phyloP scores from a whole-genome alignment of 2,329 filamentous ascomycete genomes.

The Microascus cirrosus region DNA sequence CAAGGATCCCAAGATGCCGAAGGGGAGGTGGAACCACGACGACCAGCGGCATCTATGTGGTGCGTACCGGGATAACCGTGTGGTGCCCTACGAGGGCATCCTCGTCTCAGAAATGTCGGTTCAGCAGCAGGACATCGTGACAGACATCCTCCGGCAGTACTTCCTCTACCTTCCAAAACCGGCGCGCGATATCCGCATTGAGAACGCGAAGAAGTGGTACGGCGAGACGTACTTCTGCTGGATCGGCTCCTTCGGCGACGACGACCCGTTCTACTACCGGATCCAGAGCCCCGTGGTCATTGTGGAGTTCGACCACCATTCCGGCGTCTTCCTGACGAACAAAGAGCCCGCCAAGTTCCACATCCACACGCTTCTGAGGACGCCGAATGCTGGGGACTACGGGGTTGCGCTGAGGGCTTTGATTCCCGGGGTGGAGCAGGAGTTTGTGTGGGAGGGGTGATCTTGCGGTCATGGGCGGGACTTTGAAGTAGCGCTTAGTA shows the following conservation, averaged over 20 bases:
- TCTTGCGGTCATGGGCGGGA: too few relatives aligned
- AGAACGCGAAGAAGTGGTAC: constrained; percentile 42
- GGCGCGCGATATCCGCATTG: constrained; percentile 42
- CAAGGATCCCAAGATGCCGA: constrained; percentile 54
- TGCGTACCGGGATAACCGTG: constrained; percentile 66
- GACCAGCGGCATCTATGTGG: constrained; percentile 71
- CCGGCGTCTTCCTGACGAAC: constrained; percentile 66
- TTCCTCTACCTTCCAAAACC: constrained; percentile 53
- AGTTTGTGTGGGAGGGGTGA: constrained; percentile 28
- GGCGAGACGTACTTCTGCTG: constrained; percentile 70
- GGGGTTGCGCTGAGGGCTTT: constrained; percentile 39
- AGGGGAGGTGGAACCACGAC: constrained; percentile 66
- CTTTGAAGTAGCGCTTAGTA: too few relatives aligned
- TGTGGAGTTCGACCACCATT: constrained; percentile 71
- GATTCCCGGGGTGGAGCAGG: constrained; percentile 24
- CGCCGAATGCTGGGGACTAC: constrained; percentile 68
- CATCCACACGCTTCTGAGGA: constrained; percentile 62
- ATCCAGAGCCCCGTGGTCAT: constrained; percentile 67
- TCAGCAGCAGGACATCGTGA: constrained; percentile 41
- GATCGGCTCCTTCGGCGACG: constrained; percentile 58
- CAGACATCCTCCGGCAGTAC: constrained; percentile 51
- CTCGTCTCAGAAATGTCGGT: constrained; percentile 34
- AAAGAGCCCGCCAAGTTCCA: constrained; percentile 66
- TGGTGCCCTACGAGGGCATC: constrained; percentile 65
- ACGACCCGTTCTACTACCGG: constrained; percentile 67